Conservation (phyloP, 83 land plant genomes). For the Diphasiastrum complanatum region DNA sequence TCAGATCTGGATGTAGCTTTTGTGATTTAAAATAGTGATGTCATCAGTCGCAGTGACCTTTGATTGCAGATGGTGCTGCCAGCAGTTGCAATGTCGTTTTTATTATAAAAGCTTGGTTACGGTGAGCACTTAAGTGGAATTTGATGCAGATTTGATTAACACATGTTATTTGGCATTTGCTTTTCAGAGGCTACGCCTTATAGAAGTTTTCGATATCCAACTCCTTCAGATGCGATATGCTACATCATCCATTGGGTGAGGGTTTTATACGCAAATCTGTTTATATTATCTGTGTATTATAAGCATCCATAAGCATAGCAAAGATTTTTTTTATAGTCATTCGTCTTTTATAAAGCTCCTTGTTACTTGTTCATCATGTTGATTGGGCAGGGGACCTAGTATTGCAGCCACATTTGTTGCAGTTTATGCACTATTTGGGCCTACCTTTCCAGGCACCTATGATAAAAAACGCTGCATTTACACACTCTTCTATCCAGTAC, state of each 20-base stretch:
- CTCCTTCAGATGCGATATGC: constrained; percentile 87
- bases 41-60: too few species aligned
- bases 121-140: too few species aligned
- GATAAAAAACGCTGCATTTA: constrained; percentile 77
- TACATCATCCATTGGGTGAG: constrained; percentile 85
- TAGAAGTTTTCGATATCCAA: constrained; percentile 85
- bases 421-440: constrained; percentile 82
- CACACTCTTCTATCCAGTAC: constrained; percentile 83
- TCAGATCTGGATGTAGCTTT: too few species aligned
- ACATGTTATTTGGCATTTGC: background rate
- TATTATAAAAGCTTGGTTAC: too few species aligned
- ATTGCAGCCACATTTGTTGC: constrained; percentile 86
- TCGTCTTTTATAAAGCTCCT: background rate
- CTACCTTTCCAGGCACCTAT: constrained; percentile 84
- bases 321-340: constrained; percentile 4
- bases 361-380: constrained; percentile 3
- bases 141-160: background rate
- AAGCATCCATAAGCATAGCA: too few species aligned
- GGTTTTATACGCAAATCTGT: background rate
- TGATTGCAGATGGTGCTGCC: too few species aligned
- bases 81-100: too few species aligned
- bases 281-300: background rate
- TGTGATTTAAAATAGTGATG: too few species aligned
- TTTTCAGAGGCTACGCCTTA: constrained; percentile 62
- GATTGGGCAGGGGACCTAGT: constrained; percentile 56